A percentile compares a stretch with the other conserved stretches of the same genome.
Evolutionary conservation across 2,329 filamentous ascomycete species (phyloP).

Genomic region (Fusarium oxysporum): DNA sequence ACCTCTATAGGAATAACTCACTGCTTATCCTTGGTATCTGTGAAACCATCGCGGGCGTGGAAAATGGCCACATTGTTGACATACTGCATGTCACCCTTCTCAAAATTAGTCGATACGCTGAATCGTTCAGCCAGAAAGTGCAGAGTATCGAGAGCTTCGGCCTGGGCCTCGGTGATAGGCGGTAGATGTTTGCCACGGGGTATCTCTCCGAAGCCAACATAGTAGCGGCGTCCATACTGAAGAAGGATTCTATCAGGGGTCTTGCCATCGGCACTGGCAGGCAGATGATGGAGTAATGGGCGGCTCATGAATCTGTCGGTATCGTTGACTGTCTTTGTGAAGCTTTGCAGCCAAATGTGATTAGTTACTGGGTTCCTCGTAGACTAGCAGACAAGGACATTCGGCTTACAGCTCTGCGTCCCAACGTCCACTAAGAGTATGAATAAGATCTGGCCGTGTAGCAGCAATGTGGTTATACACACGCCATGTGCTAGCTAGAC

Average conservation of each 20-base stretch:
- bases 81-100: background rate
- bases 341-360: background rate
- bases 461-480: background rate
- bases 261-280: background rate
- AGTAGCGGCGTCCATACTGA: background rate
- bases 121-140: background rate
- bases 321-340: background rate
- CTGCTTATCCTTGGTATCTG: background rate
- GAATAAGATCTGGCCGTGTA: background rate
- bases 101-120: background rate
- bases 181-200: background rate
- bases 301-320: background rate
- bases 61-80: background rate
- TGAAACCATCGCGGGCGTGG: background rate
- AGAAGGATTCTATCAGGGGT: background rate
- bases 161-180: background rate
- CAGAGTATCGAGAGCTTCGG: background rate
- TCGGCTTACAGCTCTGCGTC: background rate
- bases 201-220: background rate
- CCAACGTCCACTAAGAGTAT: background rate
- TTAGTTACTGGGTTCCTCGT: background rate
- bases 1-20: background rate
- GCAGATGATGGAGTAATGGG: background rate
- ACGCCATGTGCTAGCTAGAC: background rate
- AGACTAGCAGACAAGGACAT: fast-evolving